phyloP scores from a whole-genome alignment of 2,329 filamentous ascomycete species.

The Ascochyta lentis region DNA sequence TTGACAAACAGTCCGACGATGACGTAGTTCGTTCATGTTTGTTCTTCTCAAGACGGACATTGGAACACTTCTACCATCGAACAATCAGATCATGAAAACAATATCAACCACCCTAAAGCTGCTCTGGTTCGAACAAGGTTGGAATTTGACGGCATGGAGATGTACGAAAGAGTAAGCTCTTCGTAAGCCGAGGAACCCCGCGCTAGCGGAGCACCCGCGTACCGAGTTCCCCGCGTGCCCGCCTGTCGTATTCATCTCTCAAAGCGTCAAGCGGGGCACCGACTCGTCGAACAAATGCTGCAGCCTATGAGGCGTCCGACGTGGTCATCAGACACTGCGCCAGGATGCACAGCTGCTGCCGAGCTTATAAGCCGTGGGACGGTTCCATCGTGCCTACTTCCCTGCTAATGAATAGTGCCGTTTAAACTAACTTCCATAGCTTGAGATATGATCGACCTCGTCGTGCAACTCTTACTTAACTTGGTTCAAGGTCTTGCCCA shows the following conservation, averaged over 20 bases:
- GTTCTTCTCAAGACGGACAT: conserved; percentile 6
- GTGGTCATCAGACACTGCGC: conserved; percentile 1
- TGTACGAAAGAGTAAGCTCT: conserved; percentile 5
- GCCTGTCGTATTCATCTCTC: not conserved
- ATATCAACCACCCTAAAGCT: too few species aligned
- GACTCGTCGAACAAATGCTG: not conserved
- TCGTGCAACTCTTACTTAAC: conserved; percentile 4
- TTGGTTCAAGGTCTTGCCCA: not conserved
- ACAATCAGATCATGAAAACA: not conserved
- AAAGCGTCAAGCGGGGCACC: not conserved
- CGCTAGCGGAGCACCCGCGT: not conserved
- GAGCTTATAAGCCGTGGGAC: conserved; percentile 4
- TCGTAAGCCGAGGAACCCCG: not conserved
- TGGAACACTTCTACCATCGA: not conserved
- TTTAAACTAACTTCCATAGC: conserved; percentile 5
- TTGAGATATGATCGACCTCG: conserved; percentile 7
- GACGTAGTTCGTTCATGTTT: not conserved
- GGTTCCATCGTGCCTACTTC: not conserved
- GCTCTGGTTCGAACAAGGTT: too few species aligned
- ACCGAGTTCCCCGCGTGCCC: not conserved
- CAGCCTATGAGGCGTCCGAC: conserved; percentile 11
- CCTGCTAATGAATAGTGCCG: conserved; percentile 4
- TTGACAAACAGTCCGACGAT: not conserved
- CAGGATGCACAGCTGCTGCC: not conserved
- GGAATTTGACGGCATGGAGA: not conserved